A percentile compares a stretch with the other conserved stretches of the same genome.
Evolutionary conservation across 352 stramenopile species (phyloP).

Genomic region (Elongisporangium anandrum): DNA sequence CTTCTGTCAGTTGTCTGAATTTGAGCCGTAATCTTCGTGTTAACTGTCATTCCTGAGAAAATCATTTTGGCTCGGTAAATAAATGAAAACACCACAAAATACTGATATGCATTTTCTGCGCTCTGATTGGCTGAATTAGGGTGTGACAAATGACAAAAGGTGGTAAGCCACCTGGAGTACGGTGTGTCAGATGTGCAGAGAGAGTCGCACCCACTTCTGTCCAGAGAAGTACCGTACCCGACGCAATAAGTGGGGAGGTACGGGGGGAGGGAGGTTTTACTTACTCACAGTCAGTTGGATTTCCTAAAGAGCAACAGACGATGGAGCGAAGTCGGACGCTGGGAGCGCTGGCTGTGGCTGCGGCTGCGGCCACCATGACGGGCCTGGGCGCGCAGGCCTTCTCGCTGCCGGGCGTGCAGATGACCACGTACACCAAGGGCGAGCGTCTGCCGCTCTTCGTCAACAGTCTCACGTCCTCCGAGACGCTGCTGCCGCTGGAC

Average conservation of each 20-base stretch:
- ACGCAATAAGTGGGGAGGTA: not conserved
- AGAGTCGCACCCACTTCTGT: not conserved
- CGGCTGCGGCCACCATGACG: slow-evolving; percentile 7
- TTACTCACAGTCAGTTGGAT: not conserved
- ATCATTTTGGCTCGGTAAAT: no score
- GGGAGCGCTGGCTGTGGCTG: slow-evolving; percentile 18
- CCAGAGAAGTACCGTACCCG: not conserved
- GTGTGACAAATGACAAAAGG: no score
- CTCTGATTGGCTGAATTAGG: no score
- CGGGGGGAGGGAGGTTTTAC: not conserved
- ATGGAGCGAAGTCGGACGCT: not conserved
- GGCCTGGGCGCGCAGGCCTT: slow-evolving; percentile 25
- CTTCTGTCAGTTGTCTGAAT: no score
- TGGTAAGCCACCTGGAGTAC: no score
- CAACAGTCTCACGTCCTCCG: slow-evolving; percentile 92
- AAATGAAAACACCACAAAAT: no score
- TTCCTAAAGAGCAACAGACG: not conserved
- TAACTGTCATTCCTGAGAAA: no score
- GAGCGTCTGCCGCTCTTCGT: slow-evolving; percentile 90
- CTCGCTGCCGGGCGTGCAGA: slow-evolving; percentile 82
- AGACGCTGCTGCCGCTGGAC: slow-evolving; percentile 96
- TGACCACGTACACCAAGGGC: slow-evolving; percentile 84
- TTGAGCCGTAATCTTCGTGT: no score
- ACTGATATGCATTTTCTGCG: no score
- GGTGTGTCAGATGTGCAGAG: no score